These are phyloP conservation scores for Maudiozyma serrabonitensis DNA, from an alignment of 805 yeast genomes.

Conservation along the genomic window DNA sequence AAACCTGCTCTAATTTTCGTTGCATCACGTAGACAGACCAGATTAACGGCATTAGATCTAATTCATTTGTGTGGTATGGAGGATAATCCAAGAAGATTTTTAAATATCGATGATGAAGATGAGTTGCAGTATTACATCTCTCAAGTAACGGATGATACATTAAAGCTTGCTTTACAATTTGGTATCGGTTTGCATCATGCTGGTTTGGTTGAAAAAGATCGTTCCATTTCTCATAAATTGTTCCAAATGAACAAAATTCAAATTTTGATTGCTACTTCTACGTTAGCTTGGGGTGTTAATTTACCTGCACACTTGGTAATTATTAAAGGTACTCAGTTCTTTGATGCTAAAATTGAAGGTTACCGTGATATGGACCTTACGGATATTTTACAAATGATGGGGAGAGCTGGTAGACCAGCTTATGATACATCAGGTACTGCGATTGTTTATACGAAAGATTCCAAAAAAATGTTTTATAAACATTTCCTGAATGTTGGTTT, in stretches of 20 bases:
- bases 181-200: slow-evolving; percentile 98
- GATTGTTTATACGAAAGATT: slow-evolving; percentile 74
- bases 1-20: slow-evolving; percentile 94
- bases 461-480: slow-evolving; percentile 76
- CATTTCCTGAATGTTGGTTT: slow-evolving; percentile 85
- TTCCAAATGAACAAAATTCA: slow-evolving; percentile 76
- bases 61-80: slow-evolving; percentile 61
- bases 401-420: slow-evolving; percentile 99
- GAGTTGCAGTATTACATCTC: slow-evolving; percentile 77
- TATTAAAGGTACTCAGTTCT: slow-evolving; percentile 92
- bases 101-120: slow-evolving; percentile 58
- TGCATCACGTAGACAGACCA: slow-evolving; percentile 89
- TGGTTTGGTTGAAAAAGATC: slow-evolving; percentile 83
- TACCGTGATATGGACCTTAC: slow-evolving; percentile 87
- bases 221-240: slow-evolving; percentile 80
- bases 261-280: slow-evolving; percentile 90
- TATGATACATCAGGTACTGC: slow-evolving; percentile 91
- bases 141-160: slow-evolving; percentile 79
- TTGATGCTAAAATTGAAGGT: slow-evolving; percentile 90
- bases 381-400: slow-evolving; percentile 95
- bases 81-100: slow-evolving; percentile 52
- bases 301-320: slow-evolving; percentile 98
- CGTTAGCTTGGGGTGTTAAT: slow-evolving; percentile 99
- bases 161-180: slow-evolving; percentile 54
- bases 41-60: slow-evolving; percentile 67